Conservation (phyloP, 306 rosid genomes). For the Crataegus laevigata region DNA sequence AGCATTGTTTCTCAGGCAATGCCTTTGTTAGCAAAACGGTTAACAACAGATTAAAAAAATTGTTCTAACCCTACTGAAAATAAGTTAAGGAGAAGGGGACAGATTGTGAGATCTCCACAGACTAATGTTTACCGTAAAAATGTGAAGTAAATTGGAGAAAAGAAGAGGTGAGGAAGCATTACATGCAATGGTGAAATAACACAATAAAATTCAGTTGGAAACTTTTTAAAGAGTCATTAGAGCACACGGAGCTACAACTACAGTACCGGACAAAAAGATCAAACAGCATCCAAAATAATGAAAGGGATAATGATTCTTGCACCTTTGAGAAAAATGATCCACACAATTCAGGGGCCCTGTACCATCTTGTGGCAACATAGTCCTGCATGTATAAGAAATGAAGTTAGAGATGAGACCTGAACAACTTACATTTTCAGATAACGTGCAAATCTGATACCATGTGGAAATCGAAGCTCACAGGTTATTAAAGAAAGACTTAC, state of each 20-base stretch:
- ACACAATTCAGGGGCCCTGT: slow-evolving; percentile 97
- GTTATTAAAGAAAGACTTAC: slow-evolving; percentile 35
- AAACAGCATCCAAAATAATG: slow-evolving; percentile 10
- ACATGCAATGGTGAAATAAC: background rate
- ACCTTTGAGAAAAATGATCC: slow-evolving; percentile 99
- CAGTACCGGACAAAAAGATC: background rate
- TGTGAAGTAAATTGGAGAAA: background rate
- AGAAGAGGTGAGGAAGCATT: background rate
- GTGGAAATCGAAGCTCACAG: background rate
- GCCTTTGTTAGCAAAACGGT: background rate
- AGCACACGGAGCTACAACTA: background rate
- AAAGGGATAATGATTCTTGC: slow-evolving; percentile 12
- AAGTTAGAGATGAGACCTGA: background rate
- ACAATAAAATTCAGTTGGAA: background rate
- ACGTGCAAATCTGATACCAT: background rate
- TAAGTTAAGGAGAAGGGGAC: background rate
- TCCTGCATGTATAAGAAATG: slow-evolving; percentile 49
- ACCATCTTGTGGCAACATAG: slow-evolving; percentile 98
- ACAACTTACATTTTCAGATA: background rate
- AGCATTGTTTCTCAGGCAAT: background rate
- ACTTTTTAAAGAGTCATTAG: background rate
- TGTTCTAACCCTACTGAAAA: background rate
- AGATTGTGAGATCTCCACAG: background rate
- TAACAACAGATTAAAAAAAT: background rate
- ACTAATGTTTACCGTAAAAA: background rate